Evolutionary conservation across 352 stramenopile species (phyloP).

Genomic region (Globisporangium megalacanthum): DNA sequence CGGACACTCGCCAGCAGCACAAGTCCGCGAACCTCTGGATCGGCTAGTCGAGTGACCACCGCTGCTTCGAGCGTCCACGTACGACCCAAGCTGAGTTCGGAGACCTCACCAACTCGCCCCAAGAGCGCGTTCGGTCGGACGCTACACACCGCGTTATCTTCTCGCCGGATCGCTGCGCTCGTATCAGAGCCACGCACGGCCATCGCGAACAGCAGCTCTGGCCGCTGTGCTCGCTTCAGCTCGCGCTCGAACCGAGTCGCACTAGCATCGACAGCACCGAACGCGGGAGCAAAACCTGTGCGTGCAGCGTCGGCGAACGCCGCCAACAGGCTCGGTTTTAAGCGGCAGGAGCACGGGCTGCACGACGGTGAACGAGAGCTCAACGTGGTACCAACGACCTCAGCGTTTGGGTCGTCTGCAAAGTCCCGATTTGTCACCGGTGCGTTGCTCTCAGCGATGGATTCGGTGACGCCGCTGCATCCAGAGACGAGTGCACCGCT

Average conservation of each 20-base stretch:
- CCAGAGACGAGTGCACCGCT: conserved; percentile 19
- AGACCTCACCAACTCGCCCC: background rate
- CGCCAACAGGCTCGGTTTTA: background rate
- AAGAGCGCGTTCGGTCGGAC: conserved; percentile 25
- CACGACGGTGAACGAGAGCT: background rate
- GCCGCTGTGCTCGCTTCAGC: background rate
- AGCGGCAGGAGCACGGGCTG: background rate
- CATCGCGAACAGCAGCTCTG: background rate
- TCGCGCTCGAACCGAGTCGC: too few relatives aligned
- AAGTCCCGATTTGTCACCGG: conserved; percentile 20
- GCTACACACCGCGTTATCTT: conserved; percentile 4
- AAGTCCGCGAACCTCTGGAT: background rate
- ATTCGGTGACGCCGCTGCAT: conserved; percentile 12
- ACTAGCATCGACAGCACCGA: too few relatives aligned
- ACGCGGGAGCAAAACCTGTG: too few relatives aligned
- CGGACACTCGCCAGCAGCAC: background rate
- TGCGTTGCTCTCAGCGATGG: background rate
- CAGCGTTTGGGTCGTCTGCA: conserved; percentile 29
- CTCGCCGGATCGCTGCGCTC: conserved; percentile 2
- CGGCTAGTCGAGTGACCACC: too few relatives aligned
- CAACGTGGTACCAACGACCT: background rate
- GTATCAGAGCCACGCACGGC: background rate
- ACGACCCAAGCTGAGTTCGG: too few relatives aligned
- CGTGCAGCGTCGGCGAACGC: conserved; percentile 4
- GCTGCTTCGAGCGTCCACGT: too few relatives aligned